Evolutionary conservation across 108 stramenopile genomes (phyloP).

Genomic region (Fragilaria radians): DNA sequence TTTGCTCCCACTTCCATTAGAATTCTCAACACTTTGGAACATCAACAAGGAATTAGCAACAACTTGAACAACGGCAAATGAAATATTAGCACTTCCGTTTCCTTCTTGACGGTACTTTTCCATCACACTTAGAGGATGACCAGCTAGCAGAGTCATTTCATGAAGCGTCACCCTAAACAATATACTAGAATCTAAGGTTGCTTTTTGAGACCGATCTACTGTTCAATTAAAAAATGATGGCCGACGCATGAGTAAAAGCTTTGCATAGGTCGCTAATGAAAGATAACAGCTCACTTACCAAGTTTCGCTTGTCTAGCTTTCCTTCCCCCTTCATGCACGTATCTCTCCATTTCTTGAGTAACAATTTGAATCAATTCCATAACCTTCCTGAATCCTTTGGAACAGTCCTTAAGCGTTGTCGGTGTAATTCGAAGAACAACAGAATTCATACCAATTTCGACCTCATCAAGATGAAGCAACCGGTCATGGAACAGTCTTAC

Average conservation of each 20-base stretch:
- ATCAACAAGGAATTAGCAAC: conserved; percentile 61
- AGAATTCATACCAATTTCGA: conserved; percentile 60
- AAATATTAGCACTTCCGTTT: conserved; percentile 1
- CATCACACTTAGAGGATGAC: conserved; percentile 25
- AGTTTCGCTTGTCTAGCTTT: conserved; percentile 29
- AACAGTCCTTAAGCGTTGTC: conserved; percentile 60
- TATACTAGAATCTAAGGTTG: conserved; percentile 52
- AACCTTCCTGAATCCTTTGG: conserved; percentile 42
- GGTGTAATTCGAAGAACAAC: conserved; percentile 56
- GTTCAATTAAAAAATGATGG: conserved; percentile 7
- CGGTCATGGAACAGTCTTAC: conserved; percentile 49
- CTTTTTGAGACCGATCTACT: conserved; percentile 12
- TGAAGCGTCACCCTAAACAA: conserved; percentile 51
- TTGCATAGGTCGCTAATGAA: not conserved
- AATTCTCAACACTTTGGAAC: conserved; percentile 73
- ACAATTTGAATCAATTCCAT: conserved; percentile 50
- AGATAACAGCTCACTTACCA: not conserved
- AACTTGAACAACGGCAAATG: conserved; percentile 52
- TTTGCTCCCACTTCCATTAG: conserved; percentile 52
- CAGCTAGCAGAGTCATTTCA: conserved; percentile 55
- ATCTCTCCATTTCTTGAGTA: conserved; percentile 70
- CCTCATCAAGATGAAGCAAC: conserved; percentile 51
- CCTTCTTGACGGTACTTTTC: not conserved
- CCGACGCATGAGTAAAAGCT: conserved; percentile 17
- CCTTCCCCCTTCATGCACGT: conserved; percentile 69